These are phyloP conservation scores for Barnettozyma pratensis DNA, from an alignment of 805 yeast genomes.

Conservation along the genomic window DNA sequence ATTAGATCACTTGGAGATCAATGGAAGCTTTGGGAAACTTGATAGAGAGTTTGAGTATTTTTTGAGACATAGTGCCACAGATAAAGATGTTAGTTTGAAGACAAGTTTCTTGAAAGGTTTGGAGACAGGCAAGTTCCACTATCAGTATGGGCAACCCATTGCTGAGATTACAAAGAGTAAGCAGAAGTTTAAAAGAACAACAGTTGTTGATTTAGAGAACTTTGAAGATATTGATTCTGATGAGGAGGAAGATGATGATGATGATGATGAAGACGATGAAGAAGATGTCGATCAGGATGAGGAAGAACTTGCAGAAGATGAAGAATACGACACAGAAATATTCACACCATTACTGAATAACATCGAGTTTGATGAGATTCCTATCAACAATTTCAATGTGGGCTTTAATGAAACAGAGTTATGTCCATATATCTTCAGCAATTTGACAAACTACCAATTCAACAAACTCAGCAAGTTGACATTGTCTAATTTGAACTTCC, in stretches of 20 bases:
- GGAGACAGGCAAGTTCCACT: conserved; percentile 1
- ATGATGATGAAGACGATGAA: neutral
- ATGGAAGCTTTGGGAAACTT: conserved; percentile 18
- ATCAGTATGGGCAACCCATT: neutral
- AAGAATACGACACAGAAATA: neutral
- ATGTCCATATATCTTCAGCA: neutral
- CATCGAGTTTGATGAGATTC: neutral
- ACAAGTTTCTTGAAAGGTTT: conserved; percentile 12
- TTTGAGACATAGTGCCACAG: conserved; percentile 13
- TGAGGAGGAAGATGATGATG: conserved; percentile 1
- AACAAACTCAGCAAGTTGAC: neutral
- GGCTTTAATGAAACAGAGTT: neutral
- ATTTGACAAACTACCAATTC: neutral
- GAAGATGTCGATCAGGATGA: neutral
- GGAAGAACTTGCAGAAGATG: conserved; percentile 1
- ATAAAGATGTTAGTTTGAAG: conserved; percentile 9
- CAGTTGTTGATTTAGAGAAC: conserved; percentile 1
- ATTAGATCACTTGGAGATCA: conserved; percentile 14
- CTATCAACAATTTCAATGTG: neutral
- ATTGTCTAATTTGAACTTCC: conserved; percentile 1
- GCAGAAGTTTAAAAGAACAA: neutral
- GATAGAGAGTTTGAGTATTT: conserved; percentile 18
- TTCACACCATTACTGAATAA: neutral
- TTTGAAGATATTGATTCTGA: conserved; percentile 4
- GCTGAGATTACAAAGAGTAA: neutral